phyloP scores from a whole-genome alignment of 345 rosid genomes.

The Cardiospermum halicacabum region DNA sequence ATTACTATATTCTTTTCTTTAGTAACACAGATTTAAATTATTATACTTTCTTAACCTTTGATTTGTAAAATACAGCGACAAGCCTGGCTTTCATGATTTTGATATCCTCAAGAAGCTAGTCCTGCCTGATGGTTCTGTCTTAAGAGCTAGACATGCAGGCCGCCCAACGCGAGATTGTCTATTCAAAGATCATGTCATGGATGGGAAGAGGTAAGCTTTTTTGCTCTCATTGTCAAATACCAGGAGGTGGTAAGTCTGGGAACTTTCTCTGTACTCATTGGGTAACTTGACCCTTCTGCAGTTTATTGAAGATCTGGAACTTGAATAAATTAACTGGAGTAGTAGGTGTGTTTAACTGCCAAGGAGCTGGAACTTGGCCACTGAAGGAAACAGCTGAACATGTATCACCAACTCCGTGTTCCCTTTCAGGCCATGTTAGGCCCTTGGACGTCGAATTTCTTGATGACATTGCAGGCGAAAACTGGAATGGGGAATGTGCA shows the following conservation, averaged over 20 bases:
- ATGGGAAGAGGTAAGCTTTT: slow-evolving; percentile 47
- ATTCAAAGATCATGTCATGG: slow-evolving; percentile 56
- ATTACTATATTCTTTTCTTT: neutral
- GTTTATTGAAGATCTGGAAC: slow-evolving; percentile 70
- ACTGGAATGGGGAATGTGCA: slow-evolving; percentile 53
- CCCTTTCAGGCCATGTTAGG: slow-evolving; percentile 33
- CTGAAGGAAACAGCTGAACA: slow-evolving; percentile 27
- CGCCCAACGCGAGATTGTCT: slow-evolving; percentile 68
- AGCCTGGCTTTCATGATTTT: slow-evolving; percentile 45
- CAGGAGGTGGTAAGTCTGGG: neutral
- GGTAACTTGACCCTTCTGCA: slow-evolving; percentile 19
- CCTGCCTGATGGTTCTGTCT: slow-evolving; percentile 52
- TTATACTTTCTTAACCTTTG: neutral
- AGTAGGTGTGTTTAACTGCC: slow-evolving; percentile 65
- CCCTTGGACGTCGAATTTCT: slow-evolving; percentile 49
- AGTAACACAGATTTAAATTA: neutral
- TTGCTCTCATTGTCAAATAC: neutral
- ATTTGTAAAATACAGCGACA: slow-evolving; percentile 32
- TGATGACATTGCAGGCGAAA: slow-evolving; percentile 35
- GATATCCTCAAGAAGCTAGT: slow-evolving; percentile 58
- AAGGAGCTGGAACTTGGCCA: slow-evolving; percentile 65
- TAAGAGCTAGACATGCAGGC: slow-evolving; percentile 61
- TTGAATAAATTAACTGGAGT: slow-evolving; percentile 54
- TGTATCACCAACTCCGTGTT: slow-evolving; percentile 8
- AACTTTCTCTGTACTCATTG: neutral